Base-by-base conservation (phyloP, 352 stramenopile genomes). In the Elongisporangium senticosum region DNA sequence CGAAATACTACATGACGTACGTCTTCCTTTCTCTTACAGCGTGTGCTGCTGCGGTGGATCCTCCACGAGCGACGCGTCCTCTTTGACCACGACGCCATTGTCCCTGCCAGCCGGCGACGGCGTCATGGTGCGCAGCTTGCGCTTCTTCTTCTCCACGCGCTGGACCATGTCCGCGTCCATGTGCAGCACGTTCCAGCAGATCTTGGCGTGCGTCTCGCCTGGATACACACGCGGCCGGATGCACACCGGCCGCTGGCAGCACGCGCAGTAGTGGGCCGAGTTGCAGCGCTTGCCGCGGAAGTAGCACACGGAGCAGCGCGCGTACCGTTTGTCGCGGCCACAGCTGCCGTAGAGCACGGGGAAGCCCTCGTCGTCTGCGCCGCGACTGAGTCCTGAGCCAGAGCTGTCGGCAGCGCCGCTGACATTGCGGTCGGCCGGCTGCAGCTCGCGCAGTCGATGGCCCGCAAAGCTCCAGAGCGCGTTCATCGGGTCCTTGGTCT, bases 101-200 rank as follows among this genome's bases (percentile, higher is more conserved):
- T 61, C 58, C 23, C 52, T 59, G 5, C 54, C 62, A 21, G 51
- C 55, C 2, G 51, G 61, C 20, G 58, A n/a, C 14, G 58, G 3
- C 37, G 51, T 21, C 15, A 19, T 47, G 37, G 51, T 58, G 50
- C 81, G 71, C 51, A 86, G 37, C 37, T 76, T 79, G 40, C 80
- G 74, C 43, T 78, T 77, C 58, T 81, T 86, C 61, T 88, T 90
- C 62, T 87, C 72, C 15, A 88, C 80, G 52, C 80, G 80, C 23
- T 86, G 73, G 22, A 90, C 61, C 74, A 90, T 88, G 50, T 87
- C 80, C 48, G 82, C 77, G 65, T 90, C 80, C 72, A 87, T 78
- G 58, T 90, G 80, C 39, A 90, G 69, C 59, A 90, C 80, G 49
- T 90, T 90, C 80, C 80, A 90, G 65, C 77, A 90, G 53, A 90